Base-by-base conservation (phyloP, 192 early-diverging fungal species). In the Lobulomyces angularis region DNA sequence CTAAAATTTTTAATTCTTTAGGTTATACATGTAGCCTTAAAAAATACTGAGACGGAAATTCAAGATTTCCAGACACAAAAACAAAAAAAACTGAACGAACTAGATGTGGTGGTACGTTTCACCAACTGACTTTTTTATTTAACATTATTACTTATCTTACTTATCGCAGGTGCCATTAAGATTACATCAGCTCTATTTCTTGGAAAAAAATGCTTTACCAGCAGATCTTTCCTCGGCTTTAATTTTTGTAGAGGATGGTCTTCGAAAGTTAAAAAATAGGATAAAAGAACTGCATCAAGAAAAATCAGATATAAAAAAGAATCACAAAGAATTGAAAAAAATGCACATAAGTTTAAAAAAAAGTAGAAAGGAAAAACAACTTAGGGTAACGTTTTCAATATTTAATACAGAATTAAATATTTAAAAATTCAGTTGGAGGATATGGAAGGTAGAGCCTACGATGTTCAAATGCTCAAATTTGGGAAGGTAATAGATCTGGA, bases 391-490 rank as follows among this genome's bases (percentile, higher is more conserved):
- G 54, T 2, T 62, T 11, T 59, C 7, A 21, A 2, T 17, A 9
- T 42, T 21, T 53, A 45, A 7, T 12, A 8, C 25, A 6, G 51
- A 7, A 56, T 4, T 21, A 40, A 16, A 20, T n/a, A 19, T 2
- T 3, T 19, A 1, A 43, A 9, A 7, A 17, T 18, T 8, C 35
- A 67, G 64, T 54, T 74, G 16, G 56, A 54, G 20, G 75, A 72
- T 11, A 52, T 77, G 8, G 61, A 63, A 18, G 58, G 41, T 5
- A 59, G 62, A 2, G 61, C 69, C 21, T 37, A 33, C 5, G 72
- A 78, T 42, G 75, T 76, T 7, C 75, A 78, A 50, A 77, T 75
- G 69, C 64, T 78, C 25, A 78, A 78, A 46, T 78, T 78, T 51
- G 75, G 75, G 3, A 58, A 67, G 40, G 67, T 62, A 9, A 64